Base-by-base conservation (phyloP, 2,329 filamentous ascomycete genomes). In the Thelonectria rubi region DNA sequence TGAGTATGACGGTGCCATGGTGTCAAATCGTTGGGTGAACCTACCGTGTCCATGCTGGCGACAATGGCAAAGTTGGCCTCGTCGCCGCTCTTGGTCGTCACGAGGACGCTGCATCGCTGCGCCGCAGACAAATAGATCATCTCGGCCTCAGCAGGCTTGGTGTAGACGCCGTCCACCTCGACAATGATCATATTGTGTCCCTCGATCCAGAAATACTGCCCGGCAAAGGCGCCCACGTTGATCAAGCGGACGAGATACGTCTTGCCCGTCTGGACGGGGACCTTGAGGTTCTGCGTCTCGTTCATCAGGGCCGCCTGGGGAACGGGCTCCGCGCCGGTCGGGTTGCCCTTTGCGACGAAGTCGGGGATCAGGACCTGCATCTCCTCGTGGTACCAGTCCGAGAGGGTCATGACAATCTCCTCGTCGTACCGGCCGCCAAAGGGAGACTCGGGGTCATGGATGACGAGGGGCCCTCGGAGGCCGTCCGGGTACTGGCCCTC, bases 151-250 rank as follows among this genome's bases (percentile, higher is more conserved):
- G 82, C 77, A 0, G 82, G 82, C 62, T 91, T 82, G 1, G 84
- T 87, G 66, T 90, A 92, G 5, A 91, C 82, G 5, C 90, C 91
- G 71, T 93, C 91, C 0, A 93, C 86, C 73, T 92, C 90, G 34
- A 93, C 83, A 50, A 93, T 87, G 20, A 81, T 84, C 77, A 93
- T 85, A 39, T 85, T 88, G 67, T 89, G 87, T 12, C 83, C 86
- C 71, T 90, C 87, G 45, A 90, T 85, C 86, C 87, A 90, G 55
- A 90, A 72, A 68, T 89, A 88, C 67, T 89, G 86, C 1, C 82
- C 84, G 2, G 86, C 85, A 76, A 92, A 93, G 8, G 89, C 91
- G 17, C 87, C 91, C 4, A 92, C 85, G 68, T 92, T 93, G 68
- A 92, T 80, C 65, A 70, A 47, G 9, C 70, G 64, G 10, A 72